Evolutionary conservation across 1,284 basidiomycete genomes (phyloP), one percentile per base, ranked within the genome.

Genomic region (Melampsora americana): DNA sequence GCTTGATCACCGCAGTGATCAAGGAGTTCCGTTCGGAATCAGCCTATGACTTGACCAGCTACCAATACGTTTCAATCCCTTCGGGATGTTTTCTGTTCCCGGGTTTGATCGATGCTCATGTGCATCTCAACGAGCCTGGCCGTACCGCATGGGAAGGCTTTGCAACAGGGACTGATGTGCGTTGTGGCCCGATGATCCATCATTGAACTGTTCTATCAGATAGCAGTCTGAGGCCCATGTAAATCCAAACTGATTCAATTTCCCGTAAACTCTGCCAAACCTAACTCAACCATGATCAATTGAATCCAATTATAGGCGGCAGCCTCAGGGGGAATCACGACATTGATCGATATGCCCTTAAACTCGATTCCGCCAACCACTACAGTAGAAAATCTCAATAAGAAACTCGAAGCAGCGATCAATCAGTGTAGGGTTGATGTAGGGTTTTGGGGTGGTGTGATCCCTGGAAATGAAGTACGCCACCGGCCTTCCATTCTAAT

Each of bases 361-460:
- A 96, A 96, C 83, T 94, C 92, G 3, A 92, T 96, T 75, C 94
- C 94, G 0, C 93, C 94, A 0, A 96, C 94, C 0, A 95, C 92
- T 0, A 93, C 92, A 0, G 86, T 92, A 5, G 85, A 85, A 11
- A 89, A 93, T 80, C 85, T 96, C 20, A 83, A 87, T 64, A 81
- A 85, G 39, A 96, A 96, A 84, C 86, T 88, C 9, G 80, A 83
- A 14, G 90, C 89, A 1, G 92, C 94, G 1, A 80, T 83, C 66
- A 88, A 87, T 20, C 89, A 93, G 81, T 92, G 90, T 82, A 88
- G 89, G 85, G 87, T 88, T 26, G 94, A 97, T 82, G 88, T 95
- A 28, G 93, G 89, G 0, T 96, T 96, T 83, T 97, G 94, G 93
- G 94, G 93, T 56, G 94, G 94, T 3, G 90, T 92, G 53, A 90